phyloP scores from a whole-genome alignment of 1,284 basidiomycete species.

The Somion occarium region DNA sequence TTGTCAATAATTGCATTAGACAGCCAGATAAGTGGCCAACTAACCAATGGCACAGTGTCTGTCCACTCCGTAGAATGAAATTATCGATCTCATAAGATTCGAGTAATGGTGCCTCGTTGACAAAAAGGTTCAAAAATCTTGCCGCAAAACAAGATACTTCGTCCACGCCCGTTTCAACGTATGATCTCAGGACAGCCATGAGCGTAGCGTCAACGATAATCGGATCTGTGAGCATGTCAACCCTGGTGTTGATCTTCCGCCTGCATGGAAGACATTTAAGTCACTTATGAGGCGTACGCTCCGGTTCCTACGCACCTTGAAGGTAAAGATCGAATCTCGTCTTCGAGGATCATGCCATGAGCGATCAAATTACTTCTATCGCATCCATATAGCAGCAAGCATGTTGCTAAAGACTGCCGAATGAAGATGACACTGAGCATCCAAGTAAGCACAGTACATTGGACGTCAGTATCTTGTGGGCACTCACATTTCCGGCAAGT shows the following conservation, averaged over 20 bases:
- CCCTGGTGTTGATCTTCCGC: conserved; percentile 41
- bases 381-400: conserved; percentile 61
- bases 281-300: too few species aligned
- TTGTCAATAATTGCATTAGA: neutral
- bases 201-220: conserved; percentile 51
- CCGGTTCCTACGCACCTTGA: conserved; percentile 49
- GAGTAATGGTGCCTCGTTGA: conserved; percentile 51
- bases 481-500: conserved; percentile 17
- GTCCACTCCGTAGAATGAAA: conserved; percentile 59
- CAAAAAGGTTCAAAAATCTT: conserved; percentile 57
- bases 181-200: conserved; percentile 48
- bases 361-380: conserved; percentile 42
- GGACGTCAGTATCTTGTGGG: conserved; percentile 1
- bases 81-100: conserved; percentile 66
- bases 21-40: conserved; percentile 10
- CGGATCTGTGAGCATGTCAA: conserved; percentile 43
- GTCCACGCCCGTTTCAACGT: conserved; percentile 44
- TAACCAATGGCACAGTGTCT: conserved; percentile 52
- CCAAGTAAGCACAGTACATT: conserved; percentile 4
- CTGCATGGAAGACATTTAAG: too few species aligned
- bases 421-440: conserved; percentile 37
- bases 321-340: conserved; percentile 46
- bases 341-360: conserved; percentile 38
- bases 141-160: conserved; percentile 50
- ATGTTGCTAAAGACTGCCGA: conserved; percentile 50